Conservation (phyloP, 805 yeast species). For the Cyberlindnera euphorbiae region DNA sequence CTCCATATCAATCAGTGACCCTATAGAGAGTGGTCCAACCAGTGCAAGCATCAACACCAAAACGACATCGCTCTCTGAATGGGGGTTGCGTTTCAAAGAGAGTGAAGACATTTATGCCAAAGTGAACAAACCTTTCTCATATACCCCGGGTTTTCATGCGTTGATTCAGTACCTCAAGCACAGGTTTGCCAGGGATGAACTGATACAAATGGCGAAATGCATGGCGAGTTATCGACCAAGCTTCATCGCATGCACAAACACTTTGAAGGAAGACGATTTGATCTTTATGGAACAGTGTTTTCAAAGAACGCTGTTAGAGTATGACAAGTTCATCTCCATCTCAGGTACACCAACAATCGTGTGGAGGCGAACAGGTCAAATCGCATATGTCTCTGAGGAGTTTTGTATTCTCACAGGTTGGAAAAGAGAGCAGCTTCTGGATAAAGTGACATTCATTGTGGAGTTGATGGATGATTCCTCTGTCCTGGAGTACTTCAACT, state of each 20-base stretch:
- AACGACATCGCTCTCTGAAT: slow-evolving; percentile 11
- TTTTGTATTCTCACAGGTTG: slow-evolving; percentile 90
- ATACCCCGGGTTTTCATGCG: slow-evolving; percentile 87
- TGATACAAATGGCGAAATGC: slow-evolving; percentile 78
- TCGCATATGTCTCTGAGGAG: slow-evolving; percentile 93
- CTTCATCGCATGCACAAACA: slow-evolving; percentile 87
- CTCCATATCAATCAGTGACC: slow-evolving; percentile 26
- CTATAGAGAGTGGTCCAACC: slow-evolving; percentile 7
- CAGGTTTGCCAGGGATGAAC: slow-evolving; percentile 63
- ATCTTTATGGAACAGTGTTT: slow-evolving; percentile 95
- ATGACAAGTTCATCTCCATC: slow-evolving; percentile 75
- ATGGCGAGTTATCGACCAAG: slow-evolving; percentile 91
- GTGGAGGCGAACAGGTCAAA: slow-evolving; percentile 95
- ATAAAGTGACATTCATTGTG: slow-evolving; percentile 63
- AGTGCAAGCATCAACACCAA: too few species aligned
- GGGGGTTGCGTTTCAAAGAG: slow-evolving; percentile 48
- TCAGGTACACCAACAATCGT: slow-evolving; percentile 93
- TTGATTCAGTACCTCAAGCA: slow-evolving; percentile 66
- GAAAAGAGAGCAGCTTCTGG: slow-evolving; percentile 64
- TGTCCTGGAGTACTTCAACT: slow-evolving; percentile 81
- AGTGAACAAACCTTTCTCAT: slow-evolving; percentile 73
- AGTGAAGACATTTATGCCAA: slow-evolving; percentile 78
- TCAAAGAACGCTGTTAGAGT: slow-evolving; percentile 86
- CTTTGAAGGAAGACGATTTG: slow-evolving; percentile 84
- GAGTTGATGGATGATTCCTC: slow-evolving; percentile 85